phyloP scores from a whole-genome alignment of 139 green algal genomes.

The Tetraselmis striata region DNA sequence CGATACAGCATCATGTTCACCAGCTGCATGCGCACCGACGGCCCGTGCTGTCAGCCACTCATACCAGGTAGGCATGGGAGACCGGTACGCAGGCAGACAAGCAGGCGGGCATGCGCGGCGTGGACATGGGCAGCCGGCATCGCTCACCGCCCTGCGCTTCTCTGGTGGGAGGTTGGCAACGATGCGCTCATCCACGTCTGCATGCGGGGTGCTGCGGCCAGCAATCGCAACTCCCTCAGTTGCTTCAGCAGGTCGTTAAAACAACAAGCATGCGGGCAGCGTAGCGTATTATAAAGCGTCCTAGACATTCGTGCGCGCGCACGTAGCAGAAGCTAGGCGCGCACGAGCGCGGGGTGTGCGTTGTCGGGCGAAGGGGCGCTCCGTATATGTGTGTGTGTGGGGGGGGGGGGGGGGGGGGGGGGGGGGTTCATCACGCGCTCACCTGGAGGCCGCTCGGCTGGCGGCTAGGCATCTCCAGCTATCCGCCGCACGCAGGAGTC shows the following conservation, averaged over 20 bases:
- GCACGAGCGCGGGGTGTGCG: too few relatives aligned
- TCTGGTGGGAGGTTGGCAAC: not conserved
- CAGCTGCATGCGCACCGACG: conserved; percentile 13
- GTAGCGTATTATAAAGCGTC: not conserved
- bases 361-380: too few relatives aligned
- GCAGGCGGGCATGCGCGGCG: not conserved
- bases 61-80: not conserved
- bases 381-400: too few relatives aligned
- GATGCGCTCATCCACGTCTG: not conserved
- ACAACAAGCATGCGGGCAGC: not conserved
- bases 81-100: not conserved
- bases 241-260: too few relatives aligned
- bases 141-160: not conserved
- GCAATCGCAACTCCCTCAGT: too few relatives aligned
- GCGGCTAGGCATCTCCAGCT: not conserved
- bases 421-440: not conserved
- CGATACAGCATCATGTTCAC: conserved; percentile 70
- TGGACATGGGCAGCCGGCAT: not conserved
- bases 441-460: not conserved
- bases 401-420: too few relatives aligned
- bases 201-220: not conserved
- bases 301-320: too few relatives aligned
- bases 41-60: not conserved
- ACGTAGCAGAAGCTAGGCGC: too few relatives aligned
- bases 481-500: not conserved